These are phyloP conservation scores for Xylaria curta DNA, from an alignment of 495 filamentous ascomycete species.

Conservation along the genomic window DNA sequence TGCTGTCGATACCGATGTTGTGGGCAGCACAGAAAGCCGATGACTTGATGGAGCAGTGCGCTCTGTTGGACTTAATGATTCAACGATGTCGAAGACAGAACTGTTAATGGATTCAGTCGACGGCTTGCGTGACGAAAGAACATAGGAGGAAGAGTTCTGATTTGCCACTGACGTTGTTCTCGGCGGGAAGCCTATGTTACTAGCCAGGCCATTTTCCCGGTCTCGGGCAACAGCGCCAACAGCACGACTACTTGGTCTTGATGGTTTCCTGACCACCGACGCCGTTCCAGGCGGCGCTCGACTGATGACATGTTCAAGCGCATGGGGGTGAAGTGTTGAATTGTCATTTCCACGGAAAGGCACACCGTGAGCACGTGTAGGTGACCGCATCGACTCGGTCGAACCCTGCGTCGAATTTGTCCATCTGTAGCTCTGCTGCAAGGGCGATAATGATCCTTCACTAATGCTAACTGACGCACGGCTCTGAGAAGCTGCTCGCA, in stretches of 20 bases:
- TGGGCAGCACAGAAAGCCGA: background rate
- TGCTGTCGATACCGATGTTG: background rate
- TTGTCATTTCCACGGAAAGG: slow-evolving; percentile 31
- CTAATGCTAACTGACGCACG: slow-evolving; percentile 36
- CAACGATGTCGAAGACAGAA: slow-evolving; percentile 42
- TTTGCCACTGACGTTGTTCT: slow-evolving; percentile 37
- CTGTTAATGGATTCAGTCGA: slow-evolving; percentile 44
- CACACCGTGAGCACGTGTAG: slow-evolving; percentile 33
- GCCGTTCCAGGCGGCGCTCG: slow-evolving; percentile 32
- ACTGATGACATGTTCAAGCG: slow-evolving; percentile 27
- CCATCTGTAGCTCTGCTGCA: slow-evolving; percentile 40
- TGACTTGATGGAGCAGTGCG: slow-evolving; percentile 1
- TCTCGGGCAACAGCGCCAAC: slow-evolving; percentile 23
- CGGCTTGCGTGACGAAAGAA: slow-evolving; percentile 32
- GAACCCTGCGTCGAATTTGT: slow-evolving; percentile 42
- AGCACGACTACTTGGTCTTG: slow-evolving; percentile 33
- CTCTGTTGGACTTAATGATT: slow-evolving; percentile 32
- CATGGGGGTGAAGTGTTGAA: slow-evolving; percentile 8
- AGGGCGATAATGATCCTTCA: slow-evolving; percentile 38
- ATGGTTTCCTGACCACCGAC: slow-evolving; percentile 27
- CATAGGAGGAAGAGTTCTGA: slow-evolving; percentile 27
- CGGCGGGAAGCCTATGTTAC: slow-evolving; percentile 31
- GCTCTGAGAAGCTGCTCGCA: slow-evolving; percentile 39
- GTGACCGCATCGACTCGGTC: slow-evolving; percentile 17
- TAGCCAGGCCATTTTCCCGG: slow-evolving; percentile 25